Conservation (phyloP, 108 stramenopile species). For the Aurantiochytrium sp. region DNA sequence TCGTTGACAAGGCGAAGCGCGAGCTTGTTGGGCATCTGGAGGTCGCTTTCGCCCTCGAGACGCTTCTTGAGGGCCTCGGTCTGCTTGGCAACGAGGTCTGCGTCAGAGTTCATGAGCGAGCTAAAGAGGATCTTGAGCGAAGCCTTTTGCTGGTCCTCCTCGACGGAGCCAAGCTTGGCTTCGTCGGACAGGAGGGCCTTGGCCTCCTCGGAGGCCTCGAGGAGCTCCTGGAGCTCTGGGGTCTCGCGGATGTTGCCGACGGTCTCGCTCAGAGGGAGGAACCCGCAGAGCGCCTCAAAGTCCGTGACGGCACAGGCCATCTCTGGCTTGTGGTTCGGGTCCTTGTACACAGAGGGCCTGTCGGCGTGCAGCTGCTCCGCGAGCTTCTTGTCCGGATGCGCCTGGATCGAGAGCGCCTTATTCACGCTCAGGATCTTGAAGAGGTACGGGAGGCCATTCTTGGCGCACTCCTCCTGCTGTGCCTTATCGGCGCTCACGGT, state of each 20-base stretch:
- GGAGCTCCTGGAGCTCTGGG: constrained; percentile 18
- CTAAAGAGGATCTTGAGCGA: constrained; percentile 22
- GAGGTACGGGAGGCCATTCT: constrained; percentile 64
- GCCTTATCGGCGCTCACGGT: neutral
- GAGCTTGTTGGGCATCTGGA: neutral
- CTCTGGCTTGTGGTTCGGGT: constrained; percentile 98
- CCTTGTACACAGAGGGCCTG: constrained; percentile 76
- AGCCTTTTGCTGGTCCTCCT: neutral
- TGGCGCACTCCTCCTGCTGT: constrained; percentile 1
- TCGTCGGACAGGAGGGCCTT: neutral
- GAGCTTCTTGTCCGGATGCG: constrained; percentile 56
- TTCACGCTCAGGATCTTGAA: constrained; percentile 72
- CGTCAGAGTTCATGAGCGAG: constrained; percentile 47
- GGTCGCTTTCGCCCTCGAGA: constrained; percentile 33
- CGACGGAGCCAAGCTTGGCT: neutral
- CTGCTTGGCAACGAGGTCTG: constrained; percentile 37
- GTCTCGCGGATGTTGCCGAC: neutral
- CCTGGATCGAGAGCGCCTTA: constrained; percentile 70
- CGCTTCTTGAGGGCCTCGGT: constrained; percentile 56
- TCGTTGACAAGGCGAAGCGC: constrained; percentile 63
- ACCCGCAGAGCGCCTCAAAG: constrained; percentile 94
- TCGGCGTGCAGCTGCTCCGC: constrained; percentile 71
- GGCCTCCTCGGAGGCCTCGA: neutral
- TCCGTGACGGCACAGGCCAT: constrained; percentile 93
- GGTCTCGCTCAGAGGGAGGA: constrained; percentile 74